Evolutionary conservation across 306 rosid species (phyloP), one percentile per base, ranked within the genome.

Genomic region (Hippophae rhamnoides): DNA sequence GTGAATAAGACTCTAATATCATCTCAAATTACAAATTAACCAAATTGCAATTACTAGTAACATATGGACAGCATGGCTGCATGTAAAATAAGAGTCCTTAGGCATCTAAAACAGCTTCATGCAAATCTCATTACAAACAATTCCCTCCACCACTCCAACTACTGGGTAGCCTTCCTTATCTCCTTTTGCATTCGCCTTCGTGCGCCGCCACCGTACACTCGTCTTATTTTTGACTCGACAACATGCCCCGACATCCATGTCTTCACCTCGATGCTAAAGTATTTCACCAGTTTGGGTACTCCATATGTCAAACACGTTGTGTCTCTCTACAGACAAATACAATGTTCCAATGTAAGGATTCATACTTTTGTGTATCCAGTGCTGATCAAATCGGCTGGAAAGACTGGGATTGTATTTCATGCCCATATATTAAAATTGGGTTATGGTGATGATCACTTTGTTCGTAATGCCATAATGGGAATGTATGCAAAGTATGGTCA

Each of bases 231-330:
- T 49, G 54, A 52, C 64, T 46, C 74, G 2, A 60, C 79, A 7
- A 18, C 79, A 5, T 52, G 50, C 50, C 89, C 89, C 0, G 49
- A 71, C 62, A 14, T 38, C 12, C 67, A 47, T 50, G 71, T 80
- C 61, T 80, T 82, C 73, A 63, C 69, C 48, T 80, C 66, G 68
- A 80, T 82, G 76, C 77, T 85, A 70, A 80, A 66, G 56, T 85
- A 68, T 57, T 80, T 75, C 77, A 76, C 79, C 52, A 78, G 54
- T 41, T 27, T 69, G 56, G 67, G 69, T 46, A 6, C 8, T 63
- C 61, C 67, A 25, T 65, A 64, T 50, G 41, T 43, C 25, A 9
- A 25, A 13, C 55, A 77, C 43, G 72, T 64, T 25, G 52, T 69
- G 65, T 64, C 79, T 13, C 69, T 85, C 54, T 79, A 75, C n/a